Conservation (phyloP, 331 rosid genomes). For the Pyracantha coccinea region DNA sequence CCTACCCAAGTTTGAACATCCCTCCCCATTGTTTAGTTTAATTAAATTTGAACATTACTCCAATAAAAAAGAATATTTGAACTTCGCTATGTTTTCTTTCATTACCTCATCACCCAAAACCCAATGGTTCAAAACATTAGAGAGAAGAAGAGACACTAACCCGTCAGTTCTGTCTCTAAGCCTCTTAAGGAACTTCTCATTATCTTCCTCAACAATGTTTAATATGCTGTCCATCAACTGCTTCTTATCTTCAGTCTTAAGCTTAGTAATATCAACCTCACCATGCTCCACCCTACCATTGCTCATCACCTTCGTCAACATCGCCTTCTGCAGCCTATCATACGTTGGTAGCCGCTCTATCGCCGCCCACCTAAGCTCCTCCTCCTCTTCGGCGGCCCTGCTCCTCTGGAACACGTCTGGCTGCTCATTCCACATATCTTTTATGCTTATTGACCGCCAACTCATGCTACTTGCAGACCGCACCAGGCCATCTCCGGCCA, state of each 20-base stretch:
- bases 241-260: constrained; percentile 32
- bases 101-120: neutral
- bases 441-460: constrained; percentile 20
- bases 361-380: constrained; percentile 40
- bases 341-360: constrained; percentile 34
- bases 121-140: neutral
- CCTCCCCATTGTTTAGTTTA: neutral
- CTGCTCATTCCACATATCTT: constrained; percentile 30
- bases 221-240: constrained; percentile 29
- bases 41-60: neutral
- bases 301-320: constrained; percentile 19
- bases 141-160: neutral
- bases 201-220: constrained; percentile 38
- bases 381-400: constrained; percentile 17
- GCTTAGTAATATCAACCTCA: constrained; percentile 32
- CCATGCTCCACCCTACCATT: constrained; percentile 19
- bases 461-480: constrained; percentile 19
- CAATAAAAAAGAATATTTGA: neutral
- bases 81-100: neutral
- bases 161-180: constrained; percentile 36
- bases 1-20: too few species aligned
- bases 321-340: constrained; percentile 26
- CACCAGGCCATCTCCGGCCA: constrained; percentile 24
- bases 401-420: constrained; percentile 25
- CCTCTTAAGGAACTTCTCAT: constrained; percentile 36